Percentiles rank a stretch among this genome's conserved stretches.
Conservation (phyloP, 148 eudicot species). For the Fagopyrum esculentum region DNA sequence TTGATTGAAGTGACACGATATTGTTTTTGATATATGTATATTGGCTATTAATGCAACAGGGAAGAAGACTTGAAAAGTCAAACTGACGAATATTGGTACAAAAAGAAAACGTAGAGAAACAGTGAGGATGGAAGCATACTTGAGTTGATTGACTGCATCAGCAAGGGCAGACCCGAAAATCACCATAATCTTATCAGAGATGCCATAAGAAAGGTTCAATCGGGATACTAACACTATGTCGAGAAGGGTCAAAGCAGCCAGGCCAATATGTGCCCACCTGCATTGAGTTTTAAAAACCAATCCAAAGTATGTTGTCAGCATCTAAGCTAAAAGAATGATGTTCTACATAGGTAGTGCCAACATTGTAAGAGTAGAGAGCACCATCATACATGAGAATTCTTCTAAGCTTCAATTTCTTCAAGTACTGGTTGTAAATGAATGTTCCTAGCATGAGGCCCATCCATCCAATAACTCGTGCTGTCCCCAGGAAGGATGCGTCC, state of each 20-base stretch:
- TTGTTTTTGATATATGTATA: too few species aligned
- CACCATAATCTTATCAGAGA: slow-evolving; percentile 75
- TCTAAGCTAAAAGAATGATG: not conserved
- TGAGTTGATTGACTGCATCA: slow-evolving; percentile 90
- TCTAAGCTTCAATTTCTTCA: slow-evolving; percentile 65
- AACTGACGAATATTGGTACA: not conserved
- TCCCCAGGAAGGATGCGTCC: slow-evolving; percentile 89
- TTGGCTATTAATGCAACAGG: too few species aligned
- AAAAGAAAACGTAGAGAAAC: not conserved
- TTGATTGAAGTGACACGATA: not conserved
- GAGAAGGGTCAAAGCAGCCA: slow-evolving; percentile 48
- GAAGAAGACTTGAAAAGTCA: too few species aligned
- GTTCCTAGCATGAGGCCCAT: slow-evolving; percentile 95
- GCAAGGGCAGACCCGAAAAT: slow-evolving; percentile 80
- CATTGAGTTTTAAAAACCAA: slow-evolving; percentile 10
- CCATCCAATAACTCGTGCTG: slow-evolving; percentile 88
- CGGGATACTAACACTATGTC: slow-evolving; percentile 78
- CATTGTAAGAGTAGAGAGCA: not conserved
- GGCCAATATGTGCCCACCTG: slow-evolving; percentile 81
- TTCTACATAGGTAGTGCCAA: not conserved
- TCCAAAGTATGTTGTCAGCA: slow-evolving; percentile 10
- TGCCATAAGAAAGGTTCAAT: slow-evolving; percentile 45
- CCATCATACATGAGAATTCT: slow-evolving; percentile 66
- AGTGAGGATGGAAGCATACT: slow-evolving; percentile 37
- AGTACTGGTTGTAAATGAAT: slow-evolving; percentile 60